phyloP scores from a whole-genome alignment of 1,284 basidiomycete genomes.

The Austropuccinia psidii region DNA sequence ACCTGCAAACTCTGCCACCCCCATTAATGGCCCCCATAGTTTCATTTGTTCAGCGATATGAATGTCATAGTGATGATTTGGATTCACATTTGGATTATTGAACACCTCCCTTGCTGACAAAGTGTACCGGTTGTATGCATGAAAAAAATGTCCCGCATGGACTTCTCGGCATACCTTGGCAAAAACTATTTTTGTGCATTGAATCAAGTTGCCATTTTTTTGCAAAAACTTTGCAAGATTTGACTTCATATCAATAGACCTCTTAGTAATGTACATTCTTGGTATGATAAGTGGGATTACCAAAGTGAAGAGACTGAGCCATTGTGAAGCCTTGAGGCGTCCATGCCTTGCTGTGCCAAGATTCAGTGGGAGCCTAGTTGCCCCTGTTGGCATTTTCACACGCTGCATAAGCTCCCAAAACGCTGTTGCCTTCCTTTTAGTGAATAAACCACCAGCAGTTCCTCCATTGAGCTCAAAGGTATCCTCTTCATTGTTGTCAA shows the following conservation, averaged over 20 bases:
- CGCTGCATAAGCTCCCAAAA: not conserved
- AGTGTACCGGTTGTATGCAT: constrained; percentile 3
- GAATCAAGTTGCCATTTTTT: constrained; percentile 20
- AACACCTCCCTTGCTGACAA: not conserved
- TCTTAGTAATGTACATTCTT: not conserved
- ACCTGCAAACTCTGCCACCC: constrained; percentile 35
- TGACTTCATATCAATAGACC: not conserved
- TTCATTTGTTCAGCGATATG: constrained; percentile 35
- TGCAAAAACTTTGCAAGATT: not conserved
- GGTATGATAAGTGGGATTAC: not conserved
- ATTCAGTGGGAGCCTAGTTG: not conserved
- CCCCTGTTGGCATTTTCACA: not conserved
- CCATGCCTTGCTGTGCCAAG: not conserved
- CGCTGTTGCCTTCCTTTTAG: not conserved
- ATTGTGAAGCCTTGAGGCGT: not conserved
- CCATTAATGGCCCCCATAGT: constrained; percentile 38
- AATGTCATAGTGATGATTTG: constrained; percentile 38
- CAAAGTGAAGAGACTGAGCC: not conserved
- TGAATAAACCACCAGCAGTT: not conserved
- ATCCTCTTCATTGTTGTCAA: not conserved
- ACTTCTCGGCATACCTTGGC: constrained; percentile 5
- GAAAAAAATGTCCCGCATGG: not conserved
- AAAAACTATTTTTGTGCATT: constrained; percentile 32
- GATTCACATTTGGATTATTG: not conserved
- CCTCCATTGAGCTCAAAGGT: not conserved